Conservation (phyloP, 768 basidiomycete species). For the Suillus clintonianus region DNA sequence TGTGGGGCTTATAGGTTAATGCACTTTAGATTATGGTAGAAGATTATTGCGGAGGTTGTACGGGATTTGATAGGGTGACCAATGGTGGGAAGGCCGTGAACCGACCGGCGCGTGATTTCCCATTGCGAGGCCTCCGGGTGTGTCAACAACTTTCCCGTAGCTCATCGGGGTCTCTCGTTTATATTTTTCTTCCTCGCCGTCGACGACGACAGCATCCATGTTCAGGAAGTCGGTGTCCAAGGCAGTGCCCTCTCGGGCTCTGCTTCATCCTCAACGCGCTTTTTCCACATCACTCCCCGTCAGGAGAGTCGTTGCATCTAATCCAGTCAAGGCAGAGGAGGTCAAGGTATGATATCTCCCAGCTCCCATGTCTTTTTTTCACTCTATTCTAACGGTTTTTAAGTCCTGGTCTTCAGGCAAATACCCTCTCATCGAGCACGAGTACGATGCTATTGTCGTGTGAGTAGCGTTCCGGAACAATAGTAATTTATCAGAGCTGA, state of each 20-base stretch:
- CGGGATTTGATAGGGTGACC: conserved; percentile 3
- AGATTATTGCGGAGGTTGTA: conserved; percentile 8
- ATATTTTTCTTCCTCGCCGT: conserved; percentile 3
- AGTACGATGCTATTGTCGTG: conserved; percentile 99
- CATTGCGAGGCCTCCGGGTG: conserved; percentile 6
- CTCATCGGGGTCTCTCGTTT: conserved; percentile 10
- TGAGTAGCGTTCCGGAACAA: conserved; percentile 45
- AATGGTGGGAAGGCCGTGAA: conserved; percentile 4
- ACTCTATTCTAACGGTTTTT: conserved; percentile 11
- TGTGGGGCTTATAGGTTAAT: neutral
- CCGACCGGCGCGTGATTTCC: conserved; percentile 10
- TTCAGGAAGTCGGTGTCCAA: conserved; percentile 61
- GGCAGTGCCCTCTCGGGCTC: conserved; percentile 36
- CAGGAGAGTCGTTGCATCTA: conserved; percentile 65
- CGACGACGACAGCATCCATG: conserved; percentile 46
- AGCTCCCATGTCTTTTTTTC: conserved; percentile 13
- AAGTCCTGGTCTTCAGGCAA: conserved; percentile 82
- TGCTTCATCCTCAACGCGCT: conserved; percentile 51
- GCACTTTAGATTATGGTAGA: neutral
- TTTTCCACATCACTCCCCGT: conserved; percentile 68
- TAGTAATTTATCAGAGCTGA: conserved; percentile 14
- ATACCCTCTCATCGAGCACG: conserved; percentile 97
- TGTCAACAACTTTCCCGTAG: conserved; percentile 17
- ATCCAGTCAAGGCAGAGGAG: conserved; percentile 79
- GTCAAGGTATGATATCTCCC: conserved; percentile 60